Conservation (phyloP, 148 eudicot genomes). For the Heliosperma pusillum region DNA sequence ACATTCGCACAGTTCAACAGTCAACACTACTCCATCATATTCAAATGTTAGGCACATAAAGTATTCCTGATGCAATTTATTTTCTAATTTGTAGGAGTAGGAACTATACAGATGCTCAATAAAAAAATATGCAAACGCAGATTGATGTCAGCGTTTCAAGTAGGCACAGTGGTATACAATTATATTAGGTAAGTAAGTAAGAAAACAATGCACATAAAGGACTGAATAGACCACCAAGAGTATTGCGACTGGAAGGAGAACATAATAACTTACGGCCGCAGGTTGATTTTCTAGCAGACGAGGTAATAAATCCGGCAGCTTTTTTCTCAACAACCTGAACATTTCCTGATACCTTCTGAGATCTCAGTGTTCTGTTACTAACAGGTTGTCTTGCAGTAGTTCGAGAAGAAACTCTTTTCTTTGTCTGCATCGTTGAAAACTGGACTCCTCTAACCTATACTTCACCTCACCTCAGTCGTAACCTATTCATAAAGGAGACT, state of each 20-base stretch:
- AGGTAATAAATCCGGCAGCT: constrained; percentile 71
- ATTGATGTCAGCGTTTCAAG: no score
- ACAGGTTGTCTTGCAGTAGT: constrained; percentile 47
- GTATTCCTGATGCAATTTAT: neutral
- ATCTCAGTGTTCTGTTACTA: constrained; percentile 57
- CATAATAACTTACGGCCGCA: constrained; percentile 35
- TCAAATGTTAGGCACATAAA: no score
- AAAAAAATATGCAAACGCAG: no score
- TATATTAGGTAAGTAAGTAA: no score
- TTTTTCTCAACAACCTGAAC: constrained; percentile 51
- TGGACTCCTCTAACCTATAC: constrained; percentile 15
- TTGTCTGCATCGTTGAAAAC: constrained; percentile 70
- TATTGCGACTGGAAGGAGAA: neutral
- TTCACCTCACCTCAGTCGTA: constrained; percentile 7
- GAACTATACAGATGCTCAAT: no score
- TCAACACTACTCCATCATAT: no score
- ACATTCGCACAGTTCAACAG: neutral
- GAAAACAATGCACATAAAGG: neutral
- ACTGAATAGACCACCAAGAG: neutral
- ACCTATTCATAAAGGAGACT: constrained; percentile 8
- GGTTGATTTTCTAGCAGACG: constrained; percentile 74
- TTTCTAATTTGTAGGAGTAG: no score
- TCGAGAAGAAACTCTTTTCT: constrained; percentile 67
- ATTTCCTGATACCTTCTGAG: constrained; percentile 62
- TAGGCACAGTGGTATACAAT: no score